These are phyloP conservation scores for Luffa acutangula DNA, from an alignment of 306 rosid genomes.

Conservation along the genomic window DNA sequence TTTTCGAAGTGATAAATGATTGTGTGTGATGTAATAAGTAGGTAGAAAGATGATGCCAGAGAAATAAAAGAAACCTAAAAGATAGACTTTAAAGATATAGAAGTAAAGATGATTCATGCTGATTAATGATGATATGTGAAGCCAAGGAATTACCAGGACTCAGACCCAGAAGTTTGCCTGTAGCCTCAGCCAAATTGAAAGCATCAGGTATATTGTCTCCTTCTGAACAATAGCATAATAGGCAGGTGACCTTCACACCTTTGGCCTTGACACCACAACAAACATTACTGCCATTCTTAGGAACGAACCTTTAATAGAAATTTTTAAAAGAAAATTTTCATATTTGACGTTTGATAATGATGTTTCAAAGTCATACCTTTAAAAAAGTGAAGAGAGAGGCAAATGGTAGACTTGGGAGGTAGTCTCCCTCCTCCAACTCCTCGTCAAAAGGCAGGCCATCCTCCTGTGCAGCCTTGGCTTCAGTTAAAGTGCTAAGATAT, in stretches of 20 bases:
- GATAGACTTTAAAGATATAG: not conserved
- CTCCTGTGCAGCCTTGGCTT: constrained; percentile 39
- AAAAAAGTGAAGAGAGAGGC: constrained; percentile 77
- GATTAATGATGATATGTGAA: constrained; percentile 11
- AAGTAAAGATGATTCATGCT: not conserved
- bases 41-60: not conserved
- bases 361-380: constrained; percentile 42
- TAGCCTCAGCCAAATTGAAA: constrained; percentile 73
- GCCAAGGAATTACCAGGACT: constrained; percentile 33
- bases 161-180: constrained; percentile 42
- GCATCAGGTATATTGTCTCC: constrained; percentile 91
- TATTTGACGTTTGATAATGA: not conserved
- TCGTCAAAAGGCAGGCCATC: constrained; percentile 42
- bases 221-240: constrained; percentile 86
- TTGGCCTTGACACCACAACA: constrained; percentile 51
- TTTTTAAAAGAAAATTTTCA: not conserved
- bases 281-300: constrained; percentile 3
- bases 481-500: constrained; percentile 53
- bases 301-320: not conserved
- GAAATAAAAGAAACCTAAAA: not conserved
- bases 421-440: constrained; percentile 69
- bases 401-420: constrained; percentile 83
- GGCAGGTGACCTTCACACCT: constrained; percentile 85
- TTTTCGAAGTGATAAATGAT: not conserved
- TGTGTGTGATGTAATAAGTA: not conserved